Evolutionary conservation across 768 basidiomycete species (phyloP), one percentile per base, ranked within the genome.

Genomic region (Suillus cothurnatus): DNA sequence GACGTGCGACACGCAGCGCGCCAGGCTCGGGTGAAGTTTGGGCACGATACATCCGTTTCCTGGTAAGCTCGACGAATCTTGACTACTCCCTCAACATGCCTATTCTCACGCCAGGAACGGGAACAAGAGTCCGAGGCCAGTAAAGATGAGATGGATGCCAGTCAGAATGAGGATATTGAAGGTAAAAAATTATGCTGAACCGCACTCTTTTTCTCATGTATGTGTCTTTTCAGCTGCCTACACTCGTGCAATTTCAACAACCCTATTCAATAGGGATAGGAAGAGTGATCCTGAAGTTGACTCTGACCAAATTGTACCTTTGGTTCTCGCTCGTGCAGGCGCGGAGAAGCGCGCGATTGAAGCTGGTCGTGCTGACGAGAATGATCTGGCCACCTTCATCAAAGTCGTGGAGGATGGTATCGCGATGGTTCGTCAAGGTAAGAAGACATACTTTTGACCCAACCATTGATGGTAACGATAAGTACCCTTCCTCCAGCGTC

Each of bases 21-120:
- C 92, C 93, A 47, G 84, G 81, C 21, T 91, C 85, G 39, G 93
- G 93, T 23, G 90, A 92, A 70, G 78, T 93, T 19, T 92, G 91
- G 89, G 88, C 91, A 6, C 82, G 87, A 49, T 92, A 92, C 73
- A 86, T 95, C 15, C 87, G 91, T 45, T 84, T 85, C 68, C 70
- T 91, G 76, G 93, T 91, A 62, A 67, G 84, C 71, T 41, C 39
- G 3, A 21, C 14, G 19, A 59, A 41, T 6, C 32, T n/a, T 11
- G 52, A 23, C 19, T 49, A 19, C 21, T 31, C 6, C 17, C 19
- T 45, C 38, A 5, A 1, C 45, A 62, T n/a, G 23, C 8, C 31
- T 5, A 64, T 61, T 6, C 72, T 59, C 6, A n/a, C 34, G 23
- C 26, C 52, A 76, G 75, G 75, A 76, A 64, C 67, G 67, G 62